These are phyloP conservation scores for Spiraea crenata DNA, from an alignment of 331 rosid species.

Conservation along the genomic window DNA sequence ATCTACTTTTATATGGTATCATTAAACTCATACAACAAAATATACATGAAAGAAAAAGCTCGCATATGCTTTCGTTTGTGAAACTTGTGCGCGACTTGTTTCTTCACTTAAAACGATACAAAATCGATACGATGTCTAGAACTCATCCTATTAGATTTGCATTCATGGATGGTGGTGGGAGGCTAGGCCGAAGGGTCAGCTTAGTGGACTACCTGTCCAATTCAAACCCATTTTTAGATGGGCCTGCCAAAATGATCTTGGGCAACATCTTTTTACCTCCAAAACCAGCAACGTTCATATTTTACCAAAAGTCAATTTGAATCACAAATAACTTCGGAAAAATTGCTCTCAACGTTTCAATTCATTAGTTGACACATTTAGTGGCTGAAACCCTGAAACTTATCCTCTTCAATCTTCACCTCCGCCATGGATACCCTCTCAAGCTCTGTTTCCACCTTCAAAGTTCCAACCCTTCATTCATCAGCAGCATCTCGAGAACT, in stretches of 20 bases:
- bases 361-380: not conserved
- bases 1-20: no score
- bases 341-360: not conserved
- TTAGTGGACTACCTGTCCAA: no score
- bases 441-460: constrained; percentile 58
- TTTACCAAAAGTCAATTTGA: not conserved
- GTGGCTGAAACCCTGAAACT: constrained; percentile 3
- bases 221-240: no score
- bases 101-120: not conserved
- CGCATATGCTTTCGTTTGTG: no score
- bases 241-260: no score
- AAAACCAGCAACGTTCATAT: not conserved
- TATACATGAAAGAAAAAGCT: no score
- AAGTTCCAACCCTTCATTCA: constrained; percentile 36
- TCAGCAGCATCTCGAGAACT: constrained; percentile 44
- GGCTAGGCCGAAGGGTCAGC: no score
- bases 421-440: constrained; percentile 71
- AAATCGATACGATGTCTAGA: no score
- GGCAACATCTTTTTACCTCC: no score
- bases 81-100: not conserved
- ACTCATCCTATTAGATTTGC: no score
- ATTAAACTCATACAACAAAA: no score
- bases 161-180: no score
- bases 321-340: not conserved
- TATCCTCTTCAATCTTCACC: not conserved